A percentile compares a stretch with the other conserved stretches of the same genome.
phyloP scores from a whole-genome alignment of 208 protist genomes.

The Trichomonas tenax region DNA sequence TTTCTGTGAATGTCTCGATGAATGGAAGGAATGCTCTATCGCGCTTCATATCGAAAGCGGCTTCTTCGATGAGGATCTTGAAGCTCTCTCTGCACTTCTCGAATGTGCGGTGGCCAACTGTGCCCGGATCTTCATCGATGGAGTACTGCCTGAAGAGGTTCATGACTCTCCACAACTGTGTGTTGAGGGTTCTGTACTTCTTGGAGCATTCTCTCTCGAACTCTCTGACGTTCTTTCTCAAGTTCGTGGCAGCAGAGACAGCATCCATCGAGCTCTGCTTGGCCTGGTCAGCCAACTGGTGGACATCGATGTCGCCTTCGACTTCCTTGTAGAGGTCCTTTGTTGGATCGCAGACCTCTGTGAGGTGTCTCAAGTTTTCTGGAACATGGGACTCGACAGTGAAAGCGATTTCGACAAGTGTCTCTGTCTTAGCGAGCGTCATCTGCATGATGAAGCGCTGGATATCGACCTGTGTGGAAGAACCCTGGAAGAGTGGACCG shows the following conservation, averaged over 20 bases:
- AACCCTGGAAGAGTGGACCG: not conserved
- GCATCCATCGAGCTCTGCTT: not conserved
- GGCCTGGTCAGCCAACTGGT: not conserved
- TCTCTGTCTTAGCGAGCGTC: not conserved
- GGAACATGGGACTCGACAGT: not conserved
- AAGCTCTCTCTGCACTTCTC: not conserved
- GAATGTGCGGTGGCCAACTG: not conserved
- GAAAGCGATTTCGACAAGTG: not conserved
- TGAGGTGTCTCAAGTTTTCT: not conserved
- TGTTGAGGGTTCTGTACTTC: not conserved
- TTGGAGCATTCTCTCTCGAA: not conserved
- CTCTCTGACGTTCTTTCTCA: not conserved
- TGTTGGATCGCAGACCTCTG: not conserved
- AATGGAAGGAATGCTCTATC: not conserved
- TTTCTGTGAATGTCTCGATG: not conserved
- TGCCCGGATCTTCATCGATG: not conserved
- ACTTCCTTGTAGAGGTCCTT: not conserved
- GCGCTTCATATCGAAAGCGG: not conserved
- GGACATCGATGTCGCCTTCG: not conserved
- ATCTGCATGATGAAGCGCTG: not conserved
- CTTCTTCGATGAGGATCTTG: not conserved
- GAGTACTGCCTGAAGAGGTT: not conserved
- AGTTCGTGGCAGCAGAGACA: not conserved
- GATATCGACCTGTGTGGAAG: not conserved
- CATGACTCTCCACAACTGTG: not conserved